Percentiles rank a stretch among this genome's conserved stretches.
Evolutionary conservation across 768 basidiomycete species (phyloP).

Genomic region (Flagelloscypha sp.): DNA sequence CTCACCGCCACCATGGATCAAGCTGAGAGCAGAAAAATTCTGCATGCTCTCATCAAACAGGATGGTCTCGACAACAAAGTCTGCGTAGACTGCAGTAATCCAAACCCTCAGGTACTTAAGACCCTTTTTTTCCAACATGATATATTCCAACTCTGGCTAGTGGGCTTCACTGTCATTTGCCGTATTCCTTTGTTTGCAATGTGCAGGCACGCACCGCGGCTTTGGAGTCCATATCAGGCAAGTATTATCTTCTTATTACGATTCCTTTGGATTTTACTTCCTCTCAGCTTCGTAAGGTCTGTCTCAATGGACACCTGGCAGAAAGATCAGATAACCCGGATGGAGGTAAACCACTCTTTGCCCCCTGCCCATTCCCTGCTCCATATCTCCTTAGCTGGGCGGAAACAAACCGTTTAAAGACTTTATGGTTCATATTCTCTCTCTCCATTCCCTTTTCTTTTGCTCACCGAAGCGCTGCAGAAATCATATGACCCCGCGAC

Average conservation of each 20-base stretch:
- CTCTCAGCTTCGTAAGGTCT: conserved; percentile 74
- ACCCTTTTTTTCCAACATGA: background rate
- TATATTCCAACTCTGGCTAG: conserved; percentile 4
- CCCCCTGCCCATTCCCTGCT: conserved; percentile 4
- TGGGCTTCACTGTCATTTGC: conserved; percentile 43
- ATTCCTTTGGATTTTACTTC: conserved; percentile 13
- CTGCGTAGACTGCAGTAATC: conserved; percentile 79
- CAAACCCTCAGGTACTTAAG: conserved; percentile 60
- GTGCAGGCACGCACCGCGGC: conserved; percentile 75
- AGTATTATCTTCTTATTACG: conserved; percentile 12
- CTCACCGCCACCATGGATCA: conserved; percentile 45
- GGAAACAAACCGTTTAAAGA: conserved; percentile 79
- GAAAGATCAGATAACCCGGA: conserved; percentile 76
- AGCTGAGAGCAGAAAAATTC: conserved; percentile 54
- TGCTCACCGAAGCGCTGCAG: no score
- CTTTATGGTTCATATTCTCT: conserved; percentile 69
- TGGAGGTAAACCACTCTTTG: conserved; percentile 57
- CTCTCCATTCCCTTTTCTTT: no score
- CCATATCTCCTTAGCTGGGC: conserved; percentile 49
- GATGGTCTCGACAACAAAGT: conserved; percentile 67
- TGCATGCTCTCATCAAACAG: conserved; percentile 67
- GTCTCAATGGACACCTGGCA: conserved; percentile 98
- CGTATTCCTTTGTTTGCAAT: conserved; percentile 87
- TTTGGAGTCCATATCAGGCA: conserved; percentile 92
- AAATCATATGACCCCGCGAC: no score